Base-by-base conservation (phyloP, 1,284 basidiomycete genomes). In the Heterobasidion occidentale region DNA sequence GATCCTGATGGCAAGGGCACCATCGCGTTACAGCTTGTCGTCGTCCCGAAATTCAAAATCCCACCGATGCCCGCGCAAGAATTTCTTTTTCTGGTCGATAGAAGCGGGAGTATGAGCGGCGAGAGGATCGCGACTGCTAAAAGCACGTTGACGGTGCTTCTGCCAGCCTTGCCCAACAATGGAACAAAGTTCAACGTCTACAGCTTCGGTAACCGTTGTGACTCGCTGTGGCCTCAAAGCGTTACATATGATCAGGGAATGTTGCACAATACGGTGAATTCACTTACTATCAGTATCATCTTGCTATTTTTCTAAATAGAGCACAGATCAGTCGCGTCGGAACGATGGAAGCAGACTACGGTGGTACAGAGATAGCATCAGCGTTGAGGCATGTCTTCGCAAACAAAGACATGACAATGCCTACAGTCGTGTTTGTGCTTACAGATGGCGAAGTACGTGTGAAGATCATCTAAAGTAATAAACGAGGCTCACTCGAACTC, bases 351-450 rank as follows among this genome's bases (percentile, higher is more conserved):
- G 74, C 77, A 0, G 44, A 77, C 58, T 68, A 65, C 53, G 76
- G 75, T 3, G 80, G 81, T 3, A 84, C 82, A 1, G 73, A 82
- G 49, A 75, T 78, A 14, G 56, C 64, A 1, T 20, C 19, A 0
- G 80, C 80, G 0, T 60, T 84, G 19, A 51, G 59, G 45, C 48
- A 56, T 11, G 71, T 71, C 7, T 68, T 78, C 33, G 36, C 57
- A 14, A 58, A 53, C 46, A 73, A 79, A 52, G 62, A 67, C 46
- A 49, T 11, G 1, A 50, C 52, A 19, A 68, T 73, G 7, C 71
- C 79, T 0, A 75, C 77, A 3, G 74, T 69, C 1, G 63, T 80
- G 1, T 83, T 84, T 58, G 64, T 83, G 17, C 65, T 84, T 36
- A 84, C 81, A 0, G 82, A 83, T 57, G 81, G 81, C 7, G 63